Percentiles rank a stretch among this genome's conserved stretches.
Conservation (phyloP, 345 rosid species). For the Aquilaria sinensis region DNA sequence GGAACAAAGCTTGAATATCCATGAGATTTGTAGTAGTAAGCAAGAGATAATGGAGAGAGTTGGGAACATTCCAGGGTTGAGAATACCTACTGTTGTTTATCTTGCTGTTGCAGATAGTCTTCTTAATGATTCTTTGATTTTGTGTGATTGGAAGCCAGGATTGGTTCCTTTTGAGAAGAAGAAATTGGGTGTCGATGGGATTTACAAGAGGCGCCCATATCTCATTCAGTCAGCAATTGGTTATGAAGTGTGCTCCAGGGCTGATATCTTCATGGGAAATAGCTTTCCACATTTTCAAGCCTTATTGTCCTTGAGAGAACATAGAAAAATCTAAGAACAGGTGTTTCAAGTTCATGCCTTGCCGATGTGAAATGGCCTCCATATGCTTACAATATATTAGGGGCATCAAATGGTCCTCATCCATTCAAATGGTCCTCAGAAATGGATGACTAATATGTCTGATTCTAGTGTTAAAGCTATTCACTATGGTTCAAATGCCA, state of each 20-base stretch:
- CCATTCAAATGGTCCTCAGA: slow-evolving; percentile 54
- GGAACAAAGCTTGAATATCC: slow-evolving; percentile 54
- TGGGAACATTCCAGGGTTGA: slow-evolving; percentile 46
- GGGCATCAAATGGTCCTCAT: slow-evolving; percentile 55
- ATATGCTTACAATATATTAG: slow-evolving; percentile 75
- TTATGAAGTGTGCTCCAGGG: slow-evolving; percentile 84
- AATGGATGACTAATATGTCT: slow-evolving; percentile 89
- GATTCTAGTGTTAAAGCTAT: slow-evolving; percentile 68
- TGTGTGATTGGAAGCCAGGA: slow-evolving; percentile 73
- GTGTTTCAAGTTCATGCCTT: slow-evolving; percentile 48
- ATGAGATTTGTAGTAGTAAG: slow-evolving; percentile 85
- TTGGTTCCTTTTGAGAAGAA: slow-evolving; percentile 78
- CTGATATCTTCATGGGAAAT: slow-evolving; percentile 84
- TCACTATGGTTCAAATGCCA: slow-evolving; percentile 69
- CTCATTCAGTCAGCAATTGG: slow-evolving; percentile 93
- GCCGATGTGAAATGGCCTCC: slow-evolving; percentile 63
- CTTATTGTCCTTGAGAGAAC: slow-evolving; percentile 86
- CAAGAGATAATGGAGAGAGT: slow-evolving; percentile 71
- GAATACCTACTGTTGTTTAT: slow-evolving; percentile 55
- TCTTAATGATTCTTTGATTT: slow-evolving; percentile 65
- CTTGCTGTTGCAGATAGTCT: slow-evolving; percentile 88
- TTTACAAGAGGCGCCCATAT: slow-evolving; percentile 74
- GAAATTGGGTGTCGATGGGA: slow-evolving; percentile 62
- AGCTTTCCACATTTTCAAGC: slow-evolving; percentile 97
- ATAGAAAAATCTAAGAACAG: slow-evolving; percentile 60